These are phyloP conservation scores for Macrocybe gigantea DNA, from an alignment of 768 basidiomycete genomes.

Conservation along the genomic window DNA sequence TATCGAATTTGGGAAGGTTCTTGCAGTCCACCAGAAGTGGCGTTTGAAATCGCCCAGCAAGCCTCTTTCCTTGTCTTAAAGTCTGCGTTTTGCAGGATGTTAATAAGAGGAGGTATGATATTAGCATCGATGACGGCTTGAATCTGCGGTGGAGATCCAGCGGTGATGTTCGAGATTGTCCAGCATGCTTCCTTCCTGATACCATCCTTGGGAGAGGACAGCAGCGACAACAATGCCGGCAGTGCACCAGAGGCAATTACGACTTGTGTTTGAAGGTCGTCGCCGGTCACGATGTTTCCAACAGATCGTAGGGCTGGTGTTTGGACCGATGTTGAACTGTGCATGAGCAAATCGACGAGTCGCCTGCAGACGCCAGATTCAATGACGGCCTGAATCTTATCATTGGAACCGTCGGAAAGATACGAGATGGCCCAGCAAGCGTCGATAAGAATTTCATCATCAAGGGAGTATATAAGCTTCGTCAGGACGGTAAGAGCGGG, in stretches of 20 bases:
- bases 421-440: slow-evolving; percentile 99
- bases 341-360: slow-evolving; percentile 95
- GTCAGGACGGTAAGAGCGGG: slow-evolving; percentile 95
- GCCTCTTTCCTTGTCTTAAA: slow-evolving; percentile 99
- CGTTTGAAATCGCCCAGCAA: slow-evolving; percentile 99
- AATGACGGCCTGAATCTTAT: slow-evolving; percentile 99
- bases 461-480: slow-evolving; percentile 97
- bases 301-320: slow-evolving; percentile 98
- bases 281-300: slow-evolving; percentile 98
- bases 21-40: slow-evolving; percentile 94
- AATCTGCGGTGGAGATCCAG: slow-evolving; percentile 95
- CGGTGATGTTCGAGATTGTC: slow-evolving; percentile 99
- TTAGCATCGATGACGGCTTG: slow-evolving; percentile 97
- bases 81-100: slow-evolving; percentile 95
- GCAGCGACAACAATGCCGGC: slow-evolving; percentile 85
- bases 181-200: slow-evolving; percentile 99
- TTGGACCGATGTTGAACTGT: slow-evolving; percentile 91
- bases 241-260: slow-evolving; percentile 98
- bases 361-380: slow-evolving; percentile 97
- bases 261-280: slow-evolving; percentile 98
- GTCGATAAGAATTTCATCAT: slow-evolving; percentile 98
- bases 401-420: slow-evolving; percentile 96
- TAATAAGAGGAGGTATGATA: slow-evolving; percentile 96
- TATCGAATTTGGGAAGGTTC: slow-evolving; percentile 97
- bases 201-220: slow-evolving; percentile 96